Base-by-base conservation (phyloP, 306 rosid species). In the Vigna reflexopilosa region DNA sequence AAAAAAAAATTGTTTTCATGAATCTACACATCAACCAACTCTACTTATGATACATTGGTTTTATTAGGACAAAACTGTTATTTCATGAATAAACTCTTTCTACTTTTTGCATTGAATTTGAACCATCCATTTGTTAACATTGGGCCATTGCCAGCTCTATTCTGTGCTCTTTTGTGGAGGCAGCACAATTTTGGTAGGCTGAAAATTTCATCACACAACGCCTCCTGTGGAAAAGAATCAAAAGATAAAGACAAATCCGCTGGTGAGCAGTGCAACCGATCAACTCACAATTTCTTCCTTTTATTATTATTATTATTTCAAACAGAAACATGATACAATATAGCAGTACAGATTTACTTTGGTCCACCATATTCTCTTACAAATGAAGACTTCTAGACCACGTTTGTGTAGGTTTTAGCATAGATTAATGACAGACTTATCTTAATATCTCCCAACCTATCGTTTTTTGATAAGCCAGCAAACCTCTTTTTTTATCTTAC, bases 221-320 rank as follows among this genome's bases (percentile, higher is more conserved):
- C 62, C 51, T 47, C 63, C 42, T 51, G 19, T 22, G 40, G 62
- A 45, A 57, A 59, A 70, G 47, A 54, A 38, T 8, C 13, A 66
- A 54, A 54, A 51, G 15, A 49, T 4, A 68, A 55, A 45, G 73
- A 61, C 67, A 40, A 62, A 52, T 44, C 47, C 76, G 4, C 22
- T 19, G 49, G 52, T 30, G 67, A 62, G 44, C 17, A 70, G 30
- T 34, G 75, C 58, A 76, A 55, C 17, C 61, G 16, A 58, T 49
- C 70, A 73, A 69, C 64, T 76, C 63, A 45, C 78, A 61, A 67
- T 75, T 72, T 75, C 47, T 80, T 84, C 47, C 32, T 28, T 28
- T 28, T 28, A 3, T 30, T 30, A 30, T 30, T 30, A 76, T 82
- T 84, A 76, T 84, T 86, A 83, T 90, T 88, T 17, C 61, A 83